These are phyloP conservation scores for Pascua guehoae DNA, from an alignment of 1,284 basidiomycete species.

Conservation along the genomic window DNA sequence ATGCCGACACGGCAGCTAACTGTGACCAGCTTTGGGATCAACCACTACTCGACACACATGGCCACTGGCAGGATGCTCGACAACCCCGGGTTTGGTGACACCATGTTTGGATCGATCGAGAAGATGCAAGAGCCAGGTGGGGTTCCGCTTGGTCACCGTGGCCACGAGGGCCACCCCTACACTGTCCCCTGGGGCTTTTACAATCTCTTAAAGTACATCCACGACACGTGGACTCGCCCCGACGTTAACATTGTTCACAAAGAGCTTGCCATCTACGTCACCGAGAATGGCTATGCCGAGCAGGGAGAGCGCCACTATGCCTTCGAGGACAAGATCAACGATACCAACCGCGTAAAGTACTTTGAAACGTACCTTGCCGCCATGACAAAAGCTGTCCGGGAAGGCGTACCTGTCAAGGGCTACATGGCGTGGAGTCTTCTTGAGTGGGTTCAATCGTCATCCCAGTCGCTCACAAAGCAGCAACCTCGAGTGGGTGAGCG, in stretches of 20 bases:
- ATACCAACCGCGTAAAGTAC: conserved; percentile 24
- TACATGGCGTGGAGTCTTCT: conserved; percentile 34
- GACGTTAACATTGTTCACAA: background rate
- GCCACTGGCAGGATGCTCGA: no score
- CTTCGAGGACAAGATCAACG: conserved; percentile 19
- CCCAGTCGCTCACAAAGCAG: background rate
- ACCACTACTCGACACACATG: no score
- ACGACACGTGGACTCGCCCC: background rate
- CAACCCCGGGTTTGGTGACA: no score
- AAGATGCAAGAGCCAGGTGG: no score
- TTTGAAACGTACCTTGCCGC: conserved; percentile 26
- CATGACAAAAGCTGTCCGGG: conserved; percentile 25
- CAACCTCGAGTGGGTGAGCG: conserved; percentile 2
- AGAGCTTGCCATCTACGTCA: conserved; percentile 19
- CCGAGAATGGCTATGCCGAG: conserved; percentile 6
- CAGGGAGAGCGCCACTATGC: conserved; percentile 3
- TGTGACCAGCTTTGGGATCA: no score
- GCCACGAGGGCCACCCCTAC: no score
- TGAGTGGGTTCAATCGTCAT: conserved; percentile 22
- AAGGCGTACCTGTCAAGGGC: conserved; percentile 23
- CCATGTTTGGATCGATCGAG: no score
- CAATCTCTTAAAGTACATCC: conserved; percentile 9
- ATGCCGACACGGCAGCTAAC: no score
- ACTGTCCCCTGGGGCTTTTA: background rate
- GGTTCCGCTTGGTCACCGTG: no score